phyloP scores from a whole-genome alignment of 1,139 yeast genomes.

The Kodamaea sp. region DNA sequence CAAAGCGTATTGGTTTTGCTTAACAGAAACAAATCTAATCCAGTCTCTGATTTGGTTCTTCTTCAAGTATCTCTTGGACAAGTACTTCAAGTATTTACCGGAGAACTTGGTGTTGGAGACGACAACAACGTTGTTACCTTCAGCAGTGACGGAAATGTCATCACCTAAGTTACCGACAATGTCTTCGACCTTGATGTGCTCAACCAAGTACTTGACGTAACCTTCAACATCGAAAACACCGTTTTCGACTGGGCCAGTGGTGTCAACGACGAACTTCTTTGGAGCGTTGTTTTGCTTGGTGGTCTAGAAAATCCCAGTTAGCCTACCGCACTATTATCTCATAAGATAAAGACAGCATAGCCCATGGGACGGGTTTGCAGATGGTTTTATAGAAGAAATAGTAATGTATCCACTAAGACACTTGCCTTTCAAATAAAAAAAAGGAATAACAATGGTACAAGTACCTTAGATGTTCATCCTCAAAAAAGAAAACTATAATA shows the following conservation, averaged over 20 bases:
- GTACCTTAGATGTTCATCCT: not conserved
- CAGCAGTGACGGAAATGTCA: conserved; percentile 82
- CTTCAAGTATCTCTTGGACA: conserved; percentile 99
- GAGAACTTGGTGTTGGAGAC: conserved; percentile 94
- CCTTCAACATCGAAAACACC: conserved; percentile 98
- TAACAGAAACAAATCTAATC: conserved; percentile 98
- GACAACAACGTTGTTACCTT: conserved; percentile 83
- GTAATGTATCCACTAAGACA: not conserved
- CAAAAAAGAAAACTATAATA: conserved; percentile 3
- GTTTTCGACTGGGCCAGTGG: conserved; percentile 95
- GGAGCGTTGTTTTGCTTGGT: conserved; percentile 75
- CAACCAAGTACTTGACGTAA: conserved; percentile 96
- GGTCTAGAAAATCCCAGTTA: conserved; percentile 54
- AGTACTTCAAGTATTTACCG: conserved; percentile 99
- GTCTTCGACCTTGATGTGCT: conserved; percentile 98
- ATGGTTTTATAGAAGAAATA: conserved; percentile 10
- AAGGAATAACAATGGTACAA: conserved; percentile 4
- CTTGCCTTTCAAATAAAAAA: conserved; percentile 8
- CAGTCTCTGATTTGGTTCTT: conserved; percentile 99
- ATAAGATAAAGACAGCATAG: conserved; percentile 52
- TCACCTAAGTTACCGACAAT: conserved; percentile 96
- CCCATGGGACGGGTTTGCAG: conserved; percentile 44
- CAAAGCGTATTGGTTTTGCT: conserved; percentile 95
- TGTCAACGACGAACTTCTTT: conserved; percentile 94
- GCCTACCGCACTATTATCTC: conserved; percentile 58